Base-by-base conservation (phyloP, 2,329 filamentous ascomycete species). In the Pyricularia sp. region DNA sequence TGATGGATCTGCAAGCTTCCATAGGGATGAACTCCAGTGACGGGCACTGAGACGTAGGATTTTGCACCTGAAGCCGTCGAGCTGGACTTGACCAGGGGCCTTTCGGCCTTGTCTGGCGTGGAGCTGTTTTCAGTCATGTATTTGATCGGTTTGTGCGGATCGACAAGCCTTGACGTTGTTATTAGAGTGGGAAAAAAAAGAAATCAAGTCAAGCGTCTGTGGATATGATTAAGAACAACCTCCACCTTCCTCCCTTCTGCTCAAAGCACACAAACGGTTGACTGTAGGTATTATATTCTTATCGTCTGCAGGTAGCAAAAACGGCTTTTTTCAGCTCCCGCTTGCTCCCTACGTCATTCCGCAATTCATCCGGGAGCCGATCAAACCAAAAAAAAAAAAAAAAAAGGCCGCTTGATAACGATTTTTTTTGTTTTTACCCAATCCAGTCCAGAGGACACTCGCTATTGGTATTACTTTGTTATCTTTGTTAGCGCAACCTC, bases 1-100 rank as follows among this genome's bases (percentile, higher is more conserved):
- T 77, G 71, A 70, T 80, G 76, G 50, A 84, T 74, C 23, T 77
- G 78, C 26, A 85, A 77, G 14, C 75, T 78, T 6, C 83, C 83
- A 33, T 82, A 72, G 14, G 82, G 81, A 69, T 79, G 73, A 1
- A 75, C 74, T n/a, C 81, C 80, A 26, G 79, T 77, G 31, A 77
- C 78, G 7, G 75, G 74, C 4, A 81, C 74, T 11, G 80, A 82
- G 67, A 75, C 74, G 71, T 77, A 75, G 5, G 80, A 82, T 42
- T 42, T 17, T 42, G 33, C 33, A 42, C 6, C 33, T 14, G 33
- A 42, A 17, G 33, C 33, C 17, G 33, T 17, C 33, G 33, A 42
- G 33, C 17, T 42, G 33, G 33, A 42, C 6, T 17, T 42, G 12
- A 17, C 14, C 33, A 17, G 33, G 20, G 42, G 17, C 42, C 20